phyloP scores from a whole-genome alignment of 208 protist species.

The Leishmania aethiopica region DNA sequence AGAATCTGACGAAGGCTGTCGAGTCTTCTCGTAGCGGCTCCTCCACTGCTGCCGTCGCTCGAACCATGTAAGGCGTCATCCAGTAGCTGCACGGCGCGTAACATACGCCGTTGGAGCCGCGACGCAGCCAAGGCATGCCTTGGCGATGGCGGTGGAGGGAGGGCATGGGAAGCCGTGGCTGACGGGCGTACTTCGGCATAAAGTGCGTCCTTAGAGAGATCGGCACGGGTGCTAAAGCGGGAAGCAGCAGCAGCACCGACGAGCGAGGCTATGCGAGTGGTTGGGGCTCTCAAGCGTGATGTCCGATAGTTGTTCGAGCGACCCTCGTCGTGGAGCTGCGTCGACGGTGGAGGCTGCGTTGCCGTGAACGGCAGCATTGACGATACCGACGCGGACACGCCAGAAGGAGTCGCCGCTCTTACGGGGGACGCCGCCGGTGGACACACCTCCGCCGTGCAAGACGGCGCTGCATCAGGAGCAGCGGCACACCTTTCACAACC shows the following conservation, averaged over 20 bases:
- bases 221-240: neutral
- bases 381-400: neutral
- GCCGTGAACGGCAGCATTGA: neutral
- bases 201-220: neutral
- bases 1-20: neutral
- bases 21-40: neutral
- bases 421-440: neutral
- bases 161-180: neutral
- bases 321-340: neutral
- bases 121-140: neutral
- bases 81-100: conserved; percentile 3
- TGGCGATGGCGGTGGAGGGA: neutral
- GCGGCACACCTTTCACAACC: neutral
- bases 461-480: neutral
- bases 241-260: neutral
- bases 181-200: neutral
- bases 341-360: neutral
- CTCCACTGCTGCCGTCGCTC: neutral
- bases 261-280: neutral
- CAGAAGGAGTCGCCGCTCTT: neutral
- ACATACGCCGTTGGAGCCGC: neutral
- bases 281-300: neutral
- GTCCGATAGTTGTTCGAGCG: neutral
- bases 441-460: neutral
- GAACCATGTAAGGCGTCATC: neutral